Base-by-base conservation (phyloP, 805 yeast genomes). In the Zygosaccharomyces gambellarensis region DNA sequence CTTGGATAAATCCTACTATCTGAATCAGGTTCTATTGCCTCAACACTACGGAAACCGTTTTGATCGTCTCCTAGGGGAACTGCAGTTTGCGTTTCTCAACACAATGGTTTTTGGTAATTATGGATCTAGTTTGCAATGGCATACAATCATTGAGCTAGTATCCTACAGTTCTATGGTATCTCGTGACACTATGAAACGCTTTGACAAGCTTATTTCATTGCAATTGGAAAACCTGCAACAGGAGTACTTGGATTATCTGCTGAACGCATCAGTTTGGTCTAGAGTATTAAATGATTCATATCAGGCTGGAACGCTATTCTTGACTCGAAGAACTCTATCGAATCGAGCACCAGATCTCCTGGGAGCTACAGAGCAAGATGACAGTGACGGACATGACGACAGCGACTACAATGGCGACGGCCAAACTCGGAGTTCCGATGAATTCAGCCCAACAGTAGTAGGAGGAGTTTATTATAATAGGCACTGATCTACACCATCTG, bases 101-200 rank as follows among this genome's bases (percentile, higher is more conserved):
- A 70, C 76, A 39, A 57, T 81, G 1, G 56, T 81, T 0, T 69
- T 84, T 53, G 87, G 84, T 12, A 86, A 84, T 61, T 77, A 78
- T 58, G 78, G 86, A 17, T 79, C 84, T 11, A 75, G 80, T 17
- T 67, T 77, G 19, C 90, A 84, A 55, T 85, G 90, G 90, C 71
- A 77, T 46, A 71, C 69, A 17, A 53, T 83, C 31, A 54, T 79
- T 10, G 74, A 72, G 42, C 59, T 84, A n/a, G 23, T 65, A 19
- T 49, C 51, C 5, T 42, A 43, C 28, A 58, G 65, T 38, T 47
- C 62, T 0, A 32, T 45, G 1, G 51, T 62, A 19, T 34, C 48
- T 2, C 17, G 27, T 2, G 29, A 40, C 10, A n/a, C 51, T 7
- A 43, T 54, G 11, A 14, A 17, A 2, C 34, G 40, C 6, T 29